Base-by-base conservation (phyloP, 2,329 filamentous ascomycete species). In the Scortechinia acanthostroma region DNA sequence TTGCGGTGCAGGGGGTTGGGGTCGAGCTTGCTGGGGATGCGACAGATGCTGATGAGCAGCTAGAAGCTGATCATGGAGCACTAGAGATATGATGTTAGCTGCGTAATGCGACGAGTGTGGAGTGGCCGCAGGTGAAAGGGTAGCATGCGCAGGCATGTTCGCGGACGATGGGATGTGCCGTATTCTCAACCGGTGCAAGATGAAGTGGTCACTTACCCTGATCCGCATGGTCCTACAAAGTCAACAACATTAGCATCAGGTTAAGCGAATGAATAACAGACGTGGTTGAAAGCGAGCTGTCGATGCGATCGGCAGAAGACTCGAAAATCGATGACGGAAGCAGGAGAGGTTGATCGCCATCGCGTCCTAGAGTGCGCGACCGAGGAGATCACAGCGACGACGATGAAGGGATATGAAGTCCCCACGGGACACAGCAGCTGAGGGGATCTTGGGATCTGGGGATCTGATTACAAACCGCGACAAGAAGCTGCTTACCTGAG, bases 11-110 rank as follows among this genome's bases (percentile, higher is more conserved):
- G 30, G 46, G 21, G 43, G 47, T 17, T 17, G 42, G 21, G 25
- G 42, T 40, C 21, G 47, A 42, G 30, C 15, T 4, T 3, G 16
- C 47, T 42, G 28, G 50, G 47, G 23, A 20, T 48, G 46, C 20
- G 82, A 69, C 40, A 83, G 74, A 55, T 80, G 77, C 57, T 82
- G 78, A 62, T 78, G 73, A 57, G 83, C 71, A 58, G 76, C 78
- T 82, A 54, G 43, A 25, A 42, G 42, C 13, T 21, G 40, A 30
- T 22, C 22, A 42, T 42, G 21, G 33, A 33, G 43, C 15, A 42
- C 42, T 21, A 45, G 43, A 40, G 25, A 43, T 42, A 15, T 42
- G 30, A 28, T 22, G 42, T 45, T 48, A 43, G 25, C 25, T 45
- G 21, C 3, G 35, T n/a, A 45, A 37, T 17, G 19, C 16, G 37